Base-by-base conservation (phyloP, 1,284 basidiomycete species). In the Cryptococcus sp. region DNA sequence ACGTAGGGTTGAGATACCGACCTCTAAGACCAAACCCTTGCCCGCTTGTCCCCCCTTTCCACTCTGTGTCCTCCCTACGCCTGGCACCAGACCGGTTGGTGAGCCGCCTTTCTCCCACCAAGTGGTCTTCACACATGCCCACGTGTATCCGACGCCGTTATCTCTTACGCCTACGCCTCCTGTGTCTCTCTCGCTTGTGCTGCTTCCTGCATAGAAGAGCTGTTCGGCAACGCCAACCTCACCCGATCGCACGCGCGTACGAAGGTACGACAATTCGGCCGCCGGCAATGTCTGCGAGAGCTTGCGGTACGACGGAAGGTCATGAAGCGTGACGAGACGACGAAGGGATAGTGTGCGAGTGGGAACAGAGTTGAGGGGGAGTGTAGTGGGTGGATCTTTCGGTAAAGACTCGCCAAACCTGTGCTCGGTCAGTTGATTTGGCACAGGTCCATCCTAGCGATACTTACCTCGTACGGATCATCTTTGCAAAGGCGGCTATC, bases 1-100 rank as follows among this genome's bases (percentile, higher is more conserved):
- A 41, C 89, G 80, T 51, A 89, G 81, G 6, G 88, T 88, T 41
- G 90, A 88, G 73, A 90, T 88, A 1, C 90, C 90, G 82, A 88
- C 89, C 75, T 91, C 90, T 55, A 91, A 67, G 81, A 85, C 52
- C 82, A 85, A 59, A 82, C 84, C 66, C 57, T 76, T 77, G n/a
- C 69, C 71, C 22, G 62, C 69, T 23, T 66, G 65, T 5, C 59
- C 62, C 20, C 57, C 60, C 48, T 64, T 69, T 3, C 60, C 59
- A 49, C 58, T 62, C 53, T 69, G 68, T 13, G 73, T 75, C 23
- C 68, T 61, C 16, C 73, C 75, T 46, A 66, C 62, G 20, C 75
- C 75, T 3, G 73, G 85, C 77, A 73, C 55, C 43, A 68, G 49
- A 15, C 75, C 74, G 20, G 64, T 58, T 16, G 75, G 70, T 11